phyloP scores from a whole-genome alignment of 306 rosid genomes.

The Vigna angularis region DNA sequence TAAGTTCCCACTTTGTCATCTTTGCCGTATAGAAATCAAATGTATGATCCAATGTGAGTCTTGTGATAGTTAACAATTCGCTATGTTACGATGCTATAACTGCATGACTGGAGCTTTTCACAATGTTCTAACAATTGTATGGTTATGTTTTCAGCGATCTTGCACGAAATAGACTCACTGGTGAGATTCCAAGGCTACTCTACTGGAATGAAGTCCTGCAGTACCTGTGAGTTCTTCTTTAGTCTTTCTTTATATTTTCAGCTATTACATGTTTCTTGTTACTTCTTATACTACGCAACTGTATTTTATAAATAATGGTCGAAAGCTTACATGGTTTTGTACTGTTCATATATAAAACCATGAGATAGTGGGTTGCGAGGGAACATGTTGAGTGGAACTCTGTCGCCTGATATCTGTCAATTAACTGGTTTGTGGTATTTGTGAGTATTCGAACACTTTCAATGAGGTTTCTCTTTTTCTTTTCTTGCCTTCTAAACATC shows the following conservation, averaged over 20 bases:
- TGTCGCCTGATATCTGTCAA: constrained; percentile 29
- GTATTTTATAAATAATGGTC: not conserved
- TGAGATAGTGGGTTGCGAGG: constrained; percentile 16
- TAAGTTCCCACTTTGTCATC: constrained; percentile 15
- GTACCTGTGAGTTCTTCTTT: constrained; percentile 15
- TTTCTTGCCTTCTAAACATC: not conserved
- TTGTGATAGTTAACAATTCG: not conserved
- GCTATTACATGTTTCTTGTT: not conserved
- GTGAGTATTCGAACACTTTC: constrained; percentile 24
- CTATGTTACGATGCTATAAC: not conserved
- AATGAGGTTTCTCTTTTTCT: not conserved
- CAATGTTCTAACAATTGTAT: not conserved
- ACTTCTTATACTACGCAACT: not conserved
- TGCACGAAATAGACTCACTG: constrained; percentile 21
- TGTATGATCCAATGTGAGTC: not conserved
- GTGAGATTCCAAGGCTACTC: constrained; percentile 27
- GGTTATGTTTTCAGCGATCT: constrained; percentile 13
- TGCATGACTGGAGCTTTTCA: not conserved
- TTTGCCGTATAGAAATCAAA: not conserved
- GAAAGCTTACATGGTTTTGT: not conserved
- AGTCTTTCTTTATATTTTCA: not conserved
- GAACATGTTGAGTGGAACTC: constrained; percentile 29
- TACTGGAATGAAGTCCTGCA: constrained; percentile 29
- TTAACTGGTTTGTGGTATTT: constrained; percentile 33
- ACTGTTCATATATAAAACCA: not conserved